Evolutionary conservation across 257 asterid species (phyloP).

Genomic region (Handroanthus guayacan): DNA sequence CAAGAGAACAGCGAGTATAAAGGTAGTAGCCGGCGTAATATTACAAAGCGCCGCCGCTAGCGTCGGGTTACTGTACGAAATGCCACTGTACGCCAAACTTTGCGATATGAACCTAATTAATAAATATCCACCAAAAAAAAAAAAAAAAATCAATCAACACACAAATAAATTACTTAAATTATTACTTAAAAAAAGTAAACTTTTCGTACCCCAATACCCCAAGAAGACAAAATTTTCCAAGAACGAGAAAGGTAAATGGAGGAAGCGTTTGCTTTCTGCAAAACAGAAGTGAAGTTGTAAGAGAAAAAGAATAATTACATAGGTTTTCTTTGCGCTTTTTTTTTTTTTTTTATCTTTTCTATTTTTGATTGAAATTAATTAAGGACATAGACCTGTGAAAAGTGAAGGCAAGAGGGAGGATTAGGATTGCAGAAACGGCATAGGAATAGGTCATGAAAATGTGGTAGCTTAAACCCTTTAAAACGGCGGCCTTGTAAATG

Average conservation of each 20-base stretch:
- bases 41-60: slow-evolving; percentile 51
- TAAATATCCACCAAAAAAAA: too few species aligned
- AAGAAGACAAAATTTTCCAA: slow-evolving; percentile 40
- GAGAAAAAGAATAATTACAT: too few species aligned
- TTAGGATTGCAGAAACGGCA: slow-evolving; percentile 39
- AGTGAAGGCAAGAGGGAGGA: slow-evolving; percentile 40
- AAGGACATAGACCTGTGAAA: slow-evolving; percentile 40
- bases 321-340: too few species aligned
- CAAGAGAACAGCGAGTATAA: slow-evolving; percentile 53
- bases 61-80: slow-evolving; percentile 48
- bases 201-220: slow-evolving; percentile 8
- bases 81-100: slow-evolving; percentile 39
- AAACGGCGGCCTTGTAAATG: slow-evolving; percentile 48
- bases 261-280: slow-evolving; percentile 45
- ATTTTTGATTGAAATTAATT: too few species aligned
- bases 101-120: slow-evolving; percentile 6
- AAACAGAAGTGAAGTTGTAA: too few species aligned
- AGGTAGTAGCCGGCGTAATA: slow-evolving; percentile 49
- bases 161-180: too few species aligned
- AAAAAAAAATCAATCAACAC: too few species aligned
- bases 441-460: slow-evolving; percentile 50
- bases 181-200: too few species aligned
- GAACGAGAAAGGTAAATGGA: slow-evolving; percentile 30
- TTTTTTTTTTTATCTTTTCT: too few species aligned
- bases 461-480: slow-evolving; percentile 44